Evolutionary conservation across 805 yeast genomes (phyloP), one percentile per base, ranked within the genome.

Genomic region (Saccharomycopsis sp.): DNA sequence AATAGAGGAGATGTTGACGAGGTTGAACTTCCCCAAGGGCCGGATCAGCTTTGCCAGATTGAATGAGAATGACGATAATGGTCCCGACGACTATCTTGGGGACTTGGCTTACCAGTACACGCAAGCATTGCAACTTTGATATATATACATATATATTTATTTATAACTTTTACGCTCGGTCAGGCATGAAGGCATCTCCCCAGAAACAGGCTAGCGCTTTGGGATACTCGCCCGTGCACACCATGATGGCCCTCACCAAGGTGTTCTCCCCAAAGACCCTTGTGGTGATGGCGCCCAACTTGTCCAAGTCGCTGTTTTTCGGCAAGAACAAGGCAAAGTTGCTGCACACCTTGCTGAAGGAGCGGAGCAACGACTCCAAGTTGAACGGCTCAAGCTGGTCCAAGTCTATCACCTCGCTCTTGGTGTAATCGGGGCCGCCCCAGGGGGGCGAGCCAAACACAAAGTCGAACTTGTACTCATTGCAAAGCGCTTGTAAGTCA

Each of bases 401-500:
- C 17, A 79, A 55, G 48, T 78, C 77, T 56, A 69, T 79, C 2
- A 50, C 47, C 0, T 56, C 55, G n/a, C 58, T 48, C 18, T 57
- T 51, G 36, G 61, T 59, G 56, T 83, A 84, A 2, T 59, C 54
- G 0, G 85, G 81, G 0, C 95, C 94, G 25, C 92, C 94, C 94
- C 94, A 84, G 0, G 94, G 94, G 1, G 94, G 94, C 1, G 89
- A 80, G n/a, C 75, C 69, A 59, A 80, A 83, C 7, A 75, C 65
- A 38, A 77, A 63, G 49, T 75, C 81, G 29, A 56, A 42, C 7
- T 51, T 48, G 21, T 54, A 49, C 19, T 46, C 48, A 1, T 45
- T 44, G 25, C 47, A 49, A 18, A 48, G 45, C 8, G 32, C 19
- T 4, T 27, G 16, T 9, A 27, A 5, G 8, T 21, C 20, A 4